Conservation (phyloP, 2,329 filamentous ascomycete genomes). For the Xylariaceae sp. region DNA sequence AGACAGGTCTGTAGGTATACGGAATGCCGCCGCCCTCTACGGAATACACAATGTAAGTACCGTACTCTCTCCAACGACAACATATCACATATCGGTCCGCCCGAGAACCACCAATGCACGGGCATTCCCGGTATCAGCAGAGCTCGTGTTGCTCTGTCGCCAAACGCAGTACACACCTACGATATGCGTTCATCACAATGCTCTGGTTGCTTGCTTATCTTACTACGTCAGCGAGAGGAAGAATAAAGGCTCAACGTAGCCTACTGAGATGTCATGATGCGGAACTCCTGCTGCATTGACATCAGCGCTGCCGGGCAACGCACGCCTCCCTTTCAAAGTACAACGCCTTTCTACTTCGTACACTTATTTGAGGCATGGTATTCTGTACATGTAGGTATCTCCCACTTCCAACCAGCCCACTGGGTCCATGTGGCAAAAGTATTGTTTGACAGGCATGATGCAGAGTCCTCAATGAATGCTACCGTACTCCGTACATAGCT, state of each 20-base stretch:
- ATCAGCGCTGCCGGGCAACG: slow-evolving; percentile 2
- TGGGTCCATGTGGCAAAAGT: slow-evolving; percentile 6
- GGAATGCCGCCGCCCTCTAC: slow-evolving; percentile 3
- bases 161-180: background rate
- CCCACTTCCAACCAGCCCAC: slow-evolving; percentile 7
- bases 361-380: no score
- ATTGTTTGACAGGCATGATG: slow-evolving; percentile 5
- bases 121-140: slow-evolving; percentile 14
- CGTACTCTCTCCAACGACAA: background rate
- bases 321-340: slow-evolving; percentile 5
- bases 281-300: slow-evolving; percentile 14
- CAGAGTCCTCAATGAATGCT: background rate
- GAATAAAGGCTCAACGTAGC: slow-evolving; percentile 20
- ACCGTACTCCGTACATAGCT: background rate
- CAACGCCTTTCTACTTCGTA: no score
- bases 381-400: background rate
- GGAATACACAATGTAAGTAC: background rate
- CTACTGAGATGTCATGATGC: slow-evolving; percentile 27
- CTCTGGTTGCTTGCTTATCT: slow-evolving; percentile 4
- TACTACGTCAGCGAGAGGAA: background rate
- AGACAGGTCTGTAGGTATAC: background rate
- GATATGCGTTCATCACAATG: slow-evolving; percentile 16
- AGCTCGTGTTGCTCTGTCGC: slow-evolving; percentile 15
- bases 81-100: slow-evolving; percentile 14
- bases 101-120: slow-evolving; percentile 8